phyloP scores from a whole-genome alignment of 192 early-diverging fungal genomes.

The Diversispora eburnea region DNA sequence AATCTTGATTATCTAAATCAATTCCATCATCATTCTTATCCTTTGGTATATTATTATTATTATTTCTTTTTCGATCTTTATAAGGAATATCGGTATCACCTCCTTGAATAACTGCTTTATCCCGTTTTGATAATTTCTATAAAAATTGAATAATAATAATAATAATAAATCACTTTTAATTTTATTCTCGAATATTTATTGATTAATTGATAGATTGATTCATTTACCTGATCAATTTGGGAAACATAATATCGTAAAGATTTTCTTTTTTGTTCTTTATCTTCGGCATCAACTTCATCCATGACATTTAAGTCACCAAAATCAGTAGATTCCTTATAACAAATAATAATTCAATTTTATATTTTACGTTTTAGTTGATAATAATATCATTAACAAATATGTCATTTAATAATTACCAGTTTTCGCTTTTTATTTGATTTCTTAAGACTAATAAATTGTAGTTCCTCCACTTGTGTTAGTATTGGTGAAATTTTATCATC shows the following conservation, averaged over 20 bases:
- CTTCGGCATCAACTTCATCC: slow-evolving; percentile 73
- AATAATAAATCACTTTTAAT: not conserved
- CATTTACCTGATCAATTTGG: slow-evolving; percentile 57
- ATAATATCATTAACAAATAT: not conserved
- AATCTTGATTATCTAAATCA: slow-evolving; percentile 56
- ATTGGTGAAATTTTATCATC: slow-evolving; percentile 7
- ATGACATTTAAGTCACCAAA: slow-evolving; percentile 75
- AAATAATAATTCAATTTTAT: not conserved
- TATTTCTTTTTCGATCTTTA: slow-evolving; percentile 51
- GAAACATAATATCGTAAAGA: slow-evolving; percentile 60
- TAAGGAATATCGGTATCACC: slow-evolving; percentile 85
- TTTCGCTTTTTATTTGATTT: slow-evolving; percentile 35
- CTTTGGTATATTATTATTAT: slow-evolving; percentile 34
- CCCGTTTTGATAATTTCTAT: slow-evolving; percentile 40
- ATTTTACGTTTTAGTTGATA: not conserved
- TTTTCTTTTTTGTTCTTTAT: slow-evolving; percentile 67
- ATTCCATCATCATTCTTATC: slow-evolving; percentile 43
- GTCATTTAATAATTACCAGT: slow-evolving; percentile 28
- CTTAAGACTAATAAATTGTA: slow-evolving; percentile 39
- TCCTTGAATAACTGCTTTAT: slow-evolving; percentile 41
- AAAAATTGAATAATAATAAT: slow-evolving; percentile 14
- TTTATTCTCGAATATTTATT: too few relatives aligned
- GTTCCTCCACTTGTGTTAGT: slow-evolving; percentile 33
- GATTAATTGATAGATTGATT: not conserved
- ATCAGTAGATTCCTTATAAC: slow-evolving; percentile 42